Evolutionary conservation across 495 filamentous ascomycete genomes (phyloP).

Genomic region (Chaetomidium leptoderma): DNA sequence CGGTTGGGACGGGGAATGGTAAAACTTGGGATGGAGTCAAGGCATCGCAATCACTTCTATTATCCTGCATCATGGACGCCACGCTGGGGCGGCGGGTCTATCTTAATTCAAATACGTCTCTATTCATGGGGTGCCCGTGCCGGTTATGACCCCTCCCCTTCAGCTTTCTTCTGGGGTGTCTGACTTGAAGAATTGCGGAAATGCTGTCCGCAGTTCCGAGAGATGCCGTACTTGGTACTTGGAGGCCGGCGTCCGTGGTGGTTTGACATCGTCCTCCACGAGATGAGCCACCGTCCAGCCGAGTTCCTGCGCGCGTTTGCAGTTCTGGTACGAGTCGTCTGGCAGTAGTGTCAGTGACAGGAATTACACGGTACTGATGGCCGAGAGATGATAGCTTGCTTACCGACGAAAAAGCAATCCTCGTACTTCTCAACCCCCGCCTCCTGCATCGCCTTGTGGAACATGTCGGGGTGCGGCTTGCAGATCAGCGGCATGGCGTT

Average conservation of each 20-base stretch:
- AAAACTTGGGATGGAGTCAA: not conserved
- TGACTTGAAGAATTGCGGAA: slow-evolving; percentile 73
- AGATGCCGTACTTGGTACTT: slow-evolving; percentile 67
- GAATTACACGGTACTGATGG: not conserved
- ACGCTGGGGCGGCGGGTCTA: slow-evolving; percentile 4
- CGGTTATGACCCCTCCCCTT: not conserved
- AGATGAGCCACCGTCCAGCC: slow-evolving; percentile 80
- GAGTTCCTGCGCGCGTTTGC: slow-evolving; percentile 60
- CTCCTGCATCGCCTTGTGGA: slow-evolving; percentile 68
- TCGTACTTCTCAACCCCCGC: slow-evolving; percentile 54
- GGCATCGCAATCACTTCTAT: not conserved
- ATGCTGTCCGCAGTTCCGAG: slow-evolving; percentile 65
- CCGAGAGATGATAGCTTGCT: slow-evolving; percentile 42
- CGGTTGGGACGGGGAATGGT: not conserved
- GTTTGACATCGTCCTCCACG: slow-evolving; percentile 63
- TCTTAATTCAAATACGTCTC: slow-evolving; percentile 6
- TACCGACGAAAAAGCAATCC: slow-evolving; percentile 84
- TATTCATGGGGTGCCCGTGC: not conserved
- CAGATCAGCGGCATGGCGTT: slow-evolving; percentile 61
- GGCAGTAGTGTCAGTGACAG: slow-evolving; percentile 9
- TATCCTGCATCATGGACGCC: not conserved
- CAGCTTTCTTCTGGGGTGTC: slow-evolving; percentile 1
- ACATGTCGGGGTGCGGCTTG: slow-evolving; percentile 84
- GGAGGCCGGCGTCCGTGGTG: slow-evolving; percentile 56
- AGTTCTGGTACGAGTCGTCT: slow-evolving; percentile 84